phyloP scores from a whole-genome alignment of 2,329 filamentous ascomycete genomes.

The Fusarium fracticaudum region DNA sequence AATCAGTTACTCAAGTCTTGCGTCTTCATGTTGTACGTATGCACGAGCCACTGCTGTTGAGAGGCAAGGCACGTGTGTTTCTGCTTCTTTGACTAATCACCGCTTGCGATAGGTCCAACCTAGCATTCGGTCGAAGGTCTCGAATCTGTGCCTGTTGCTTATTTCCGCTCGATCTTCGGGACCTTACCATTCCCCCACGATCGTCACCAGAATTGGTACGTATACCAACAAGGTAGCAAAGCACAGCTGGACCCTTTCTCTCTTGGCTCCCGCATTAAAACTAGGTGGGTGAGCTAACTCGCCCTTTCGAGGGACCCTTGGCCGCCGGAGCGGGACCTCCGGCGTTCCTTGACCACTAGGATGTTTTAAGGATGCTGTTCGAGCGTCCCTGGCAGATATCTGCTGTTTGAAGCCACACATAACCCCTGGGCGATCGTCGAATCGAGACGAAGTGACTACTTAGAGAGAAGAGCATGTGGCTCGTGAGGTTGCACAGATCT shows the following conservation, averaged over 20 bases:
- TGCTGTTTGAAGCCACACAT: not conserved
- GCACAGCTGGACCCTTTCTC: not conserved
- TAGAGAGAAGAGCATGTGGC: constrained; percentile 1
- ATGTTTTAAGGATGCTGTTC: not conserved
- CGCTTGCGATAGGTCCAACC: not conserved
- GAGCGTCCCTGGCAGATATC: not conserved
- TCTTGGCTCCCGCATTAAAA: not conserved
- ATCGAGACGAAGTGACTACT: not conserved
- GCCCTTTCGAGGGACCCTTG: not conserved
- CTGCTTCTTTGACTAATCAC: not conserved
- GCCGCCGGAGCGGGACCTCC: constrained; percentile 11
- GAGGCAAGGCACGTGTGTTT: not conserved
- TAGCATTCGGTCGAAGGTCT: not conserved
- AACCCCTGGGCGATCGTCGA: not conserved
- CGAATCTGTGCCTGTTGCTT: not conserved
- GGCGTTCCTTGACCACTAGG: not conserved
- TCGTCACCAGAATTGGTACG: not conserved
- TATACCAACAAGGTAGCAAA: not conserved
- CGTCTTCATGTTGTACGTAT: not conserved
- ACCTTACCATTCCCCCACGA: constrained; percentile 6
- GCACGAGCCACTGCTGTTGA: not conserved
- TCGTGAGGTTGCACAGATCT: constrained; percentile 20
- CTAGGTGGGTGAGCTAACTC: not conserved
- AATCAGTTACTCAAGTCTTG: not conserved
- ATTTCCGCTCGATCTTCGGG: constrained; percentile 14